Conservation (phyloP, 2,329 filamentous ascomycete genomes). For the Blastomyces percursus region DNA sequence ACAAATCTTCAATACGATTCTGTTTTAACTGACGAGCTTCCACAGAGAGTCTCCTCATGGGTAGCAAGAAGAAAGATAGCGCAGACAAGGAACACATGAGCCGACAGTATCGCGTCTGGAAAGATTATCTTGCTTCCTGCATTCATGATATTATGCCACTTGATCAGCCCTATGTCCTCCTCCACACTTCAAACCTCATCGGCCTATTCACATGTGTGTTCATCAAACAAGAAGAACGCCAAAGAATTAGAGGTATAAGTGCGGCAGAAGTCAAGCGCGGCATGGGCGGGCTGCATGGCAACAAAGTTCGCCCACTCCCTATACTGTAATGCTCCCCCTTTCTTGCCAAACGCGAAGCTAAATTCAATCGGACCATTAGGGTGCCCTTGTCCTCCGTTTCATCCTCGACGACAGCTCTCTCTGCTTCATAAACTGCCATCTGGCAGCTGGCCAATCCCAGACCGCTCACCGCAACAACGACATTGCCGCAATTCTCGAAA, state of each 20-base stretch:
- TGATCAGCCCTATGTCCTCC: conserved; percentile 66
- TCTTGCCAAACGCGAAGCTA: neutral
- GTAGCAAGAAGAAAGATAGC: conserved; percentile 66
- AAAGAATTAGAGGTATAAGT: conserved; percentile 64
- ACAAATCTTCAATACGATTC: neutral
- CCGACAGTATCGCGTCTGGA: conserved; percentile 93
- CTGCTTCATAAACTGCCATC: conserved; percentile 94
- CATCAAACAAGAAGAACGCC: conserved; percentile 67
- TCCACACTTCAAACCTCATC: conserved; percentile 83
- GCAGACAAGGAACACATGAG: conserved; percentile 73
- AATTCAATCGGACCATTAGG: conserved; percentile 32
- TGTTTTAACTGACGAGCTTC: neutral
- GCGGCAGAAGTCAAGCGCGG: conserved; percentile 85
- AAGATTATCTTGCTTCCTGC: conserved; percentile 71
- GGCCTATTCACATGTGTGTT: conserved; percentile 95
- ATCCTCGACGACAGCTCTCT: conserved; percentile 85
- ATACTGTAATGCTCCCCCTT: neutral
- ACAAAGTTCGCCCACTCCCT: conserved; percentile 50
- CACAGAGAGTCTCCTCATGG: conserved; percentile 61
- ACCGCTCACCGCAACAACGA: conserved; percentile 89
- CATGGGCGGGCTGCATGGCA: conserved; percentile 89
- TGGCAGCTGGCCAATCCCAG: conserved; percentile 85
- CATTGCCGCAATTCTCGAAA: conserved; percentile 77
- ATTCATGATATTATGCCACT: conserved; percentile 74
- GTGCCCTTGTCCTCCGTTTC: conserved; percentile 84